Evolutionary conservation across 1,284 basidiomycete genomes (phyloP).

Genomic region (Stygiomarasmius scandens): DNA sequence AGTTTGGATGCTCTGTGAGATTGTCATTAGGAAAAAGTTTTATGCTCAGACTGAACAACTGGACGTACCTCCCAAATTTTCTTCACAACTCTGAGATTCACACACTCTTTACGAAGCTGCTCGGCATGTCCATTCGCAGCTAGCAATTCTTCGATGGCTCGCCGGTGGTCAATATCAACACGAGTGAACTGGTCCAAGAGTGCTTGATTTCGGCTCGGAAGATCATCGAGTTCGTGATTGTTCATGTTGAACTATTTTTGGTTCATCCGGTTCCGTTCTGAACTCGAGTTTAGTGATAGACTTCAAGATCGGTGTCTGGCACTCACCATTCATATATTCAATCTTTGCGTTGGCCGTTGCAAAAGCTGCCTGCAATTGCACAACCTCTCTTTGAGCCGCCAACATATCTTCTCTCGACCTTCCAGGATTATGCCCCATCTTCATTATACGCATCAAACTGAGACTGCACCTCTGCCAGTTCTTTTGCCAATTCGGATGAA

Average conservation of each 20-base stretch:
- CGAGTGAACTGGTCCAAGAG: conserved; percentile 69
- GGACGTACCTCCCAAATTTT: conserved; percentile 83
- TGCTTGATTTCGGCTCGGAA: conserved; percentile 67
- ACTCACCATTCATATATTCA: conserved; percentile 71
- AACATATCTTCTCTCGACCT: conserved; percentile 72
- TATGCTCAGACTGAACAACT: neutral
- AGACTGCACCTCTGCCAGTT: conserved; percentile 71
- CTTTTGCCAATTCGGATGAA: conserved; percentile 41
- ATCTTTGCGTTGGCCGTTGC: conserved; percentile 84
- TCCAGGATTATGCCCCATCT: conserved; percentile 76
- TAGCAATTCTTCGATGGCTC: conserved; percentile 66
- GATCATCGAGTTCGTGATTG: conserved; percentile 59
- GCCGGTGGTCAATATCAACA: conserved; percentile 66
- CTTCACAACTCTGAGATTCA: conserved; percentile 89
- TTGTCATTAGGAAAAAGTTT: conserved; percentile 5
- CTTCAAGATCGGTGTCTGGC: conserved; percentile 3
- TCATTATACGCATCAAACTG: conserved; percentile 80
- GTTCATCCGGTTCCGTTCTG: conserved; percentile 69
- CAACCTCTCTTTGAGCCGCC: conserved; percentile 67
- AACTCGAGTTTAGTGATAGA: neutral
- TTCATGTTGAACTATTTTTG: conserved; percentile 63
- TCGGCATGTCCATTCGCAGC: conserved; percentile 63
- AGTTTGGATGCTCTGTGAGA: conserved; percentile 66
- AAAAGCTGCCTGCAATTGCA: conserved; percentile 64
- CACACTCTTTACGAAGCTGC: conserved; percentile 80